Conservation (phyloP, 148 eudicot species). For the Mesembryanthemum crystallinum region DNA sequence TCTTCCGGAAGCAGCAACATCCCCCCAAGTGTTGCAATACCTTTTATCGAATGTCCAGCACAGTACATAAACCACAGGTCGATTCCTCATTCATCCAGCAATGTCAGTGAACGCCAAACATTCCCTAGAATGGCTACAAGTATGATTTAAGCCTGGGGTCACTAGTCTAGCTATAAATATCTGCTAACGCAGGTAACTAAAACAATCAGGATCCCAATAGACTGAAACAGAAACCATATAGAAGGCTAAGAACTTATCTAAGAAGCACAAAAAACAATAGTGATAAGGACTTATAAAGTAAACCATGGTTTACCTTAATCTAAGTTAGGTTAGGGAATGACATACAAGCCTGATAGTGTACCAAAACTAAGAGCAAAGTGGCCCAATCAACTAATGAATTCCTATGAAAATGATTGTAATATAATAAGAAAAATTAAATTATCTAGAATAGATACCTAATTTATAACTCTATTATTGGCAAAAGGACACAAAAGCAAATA, state of each 20-base stretch:
- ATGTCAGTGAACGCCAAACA: neutral
- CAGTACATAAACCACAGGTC: neutral
- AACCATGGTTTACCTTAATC: conserved; percentile 2
- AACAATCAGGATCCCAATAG: neutral
- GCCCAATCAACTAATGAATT: conserved; percentile 23
- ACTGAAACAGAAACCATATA: neutral
- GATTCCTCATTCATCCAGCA: neutral
- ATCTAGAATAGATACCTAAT: conserved; percentile 11
- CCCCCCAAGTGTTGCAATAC: neutral
- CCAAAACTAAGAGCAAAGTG: conserved; percentile 18
- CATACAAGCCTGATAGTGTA: conserved; percentile 20
- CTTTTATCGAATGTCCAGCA: neutral
- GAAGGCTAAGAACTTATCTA: neutral
- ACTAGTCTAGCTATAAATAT: neutral
- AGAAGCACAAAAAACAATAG: neutral
- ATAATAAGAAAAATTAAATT: conserved; percentile 15
- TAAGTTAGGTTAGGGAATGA: neutral
- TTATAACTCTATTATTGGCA: conserved; percentile 13
- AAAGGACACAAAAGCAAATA: conserved; percentile 20
- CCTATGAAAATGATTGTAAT: conserved; percentile 1
- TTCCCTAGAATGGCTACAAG: neutral
- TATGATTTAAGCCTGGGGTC: neutral
- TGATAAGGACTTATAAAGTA: neutral
- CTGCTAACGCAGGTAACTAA: neutral
- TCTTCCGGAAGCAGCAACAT: conserved; percentile 3